Percentiles rank a stretch among this genome's conserved stretches.
Conservation (phyloP, 331 rosid genomes). For the Pyrus hybrid region DNA sequence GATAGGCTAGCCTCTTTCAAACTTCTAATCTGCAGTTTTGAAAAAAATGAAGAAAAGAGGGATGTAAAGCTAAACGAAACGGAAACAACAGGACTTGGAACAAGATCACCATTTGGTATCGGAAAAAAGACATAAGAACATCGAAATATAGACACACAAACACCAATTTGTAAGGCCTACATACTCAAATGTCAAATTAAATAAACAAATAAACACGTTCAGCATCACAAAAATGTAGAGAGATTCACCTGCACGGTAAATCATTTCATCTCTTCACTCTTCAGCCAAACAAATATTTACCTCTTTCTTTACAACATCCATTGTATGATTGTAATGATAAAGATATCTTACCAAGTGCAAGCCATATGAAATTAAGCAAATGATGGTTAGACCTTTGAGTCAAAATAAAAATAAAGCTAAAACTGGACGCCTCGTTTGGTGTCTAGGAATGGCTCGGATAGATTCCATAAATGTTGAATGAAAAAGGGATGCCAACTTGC, state of each 20-base stretch:
- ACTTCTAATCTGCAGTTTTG: conserved; percentile 45
- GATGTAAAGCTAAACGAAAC: background rate
- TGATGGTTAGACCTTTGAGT: background rate
- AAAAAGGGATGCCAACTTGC: no score
- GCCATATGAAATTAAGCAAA: background rate
- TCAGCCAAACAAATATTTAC: background rate
- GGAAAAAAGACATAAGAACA: background rate
- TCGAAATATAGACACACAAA: background rate
- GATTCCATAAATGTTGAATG: no score
- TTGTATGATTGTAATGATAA: background rate
- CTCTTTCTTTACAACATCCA: background rate
- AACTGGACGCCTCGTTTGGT: background rate
- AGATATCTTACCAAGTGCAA: background rate
- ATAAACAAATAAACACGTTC: background rate
- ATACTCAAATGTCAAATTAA: background rate
- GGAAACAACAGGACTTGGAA: background rate
- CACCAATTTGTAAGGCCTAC: background rate
- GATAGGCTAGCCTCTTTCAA: conserved; percentile 45
- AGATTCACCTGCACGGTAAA: background rate
- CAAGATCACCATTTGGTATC: background rate
- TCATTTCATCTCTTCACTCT: background rate
- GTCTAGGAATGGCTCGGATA: no score
- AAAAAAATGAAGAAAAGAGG: background rate
- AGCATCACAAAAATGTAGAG: no score
- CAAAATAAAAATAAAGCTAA: background rate